phyloP scores from a whole-genome alignment of 179 eudicot species.

The Beta corolliflora region DNA sequence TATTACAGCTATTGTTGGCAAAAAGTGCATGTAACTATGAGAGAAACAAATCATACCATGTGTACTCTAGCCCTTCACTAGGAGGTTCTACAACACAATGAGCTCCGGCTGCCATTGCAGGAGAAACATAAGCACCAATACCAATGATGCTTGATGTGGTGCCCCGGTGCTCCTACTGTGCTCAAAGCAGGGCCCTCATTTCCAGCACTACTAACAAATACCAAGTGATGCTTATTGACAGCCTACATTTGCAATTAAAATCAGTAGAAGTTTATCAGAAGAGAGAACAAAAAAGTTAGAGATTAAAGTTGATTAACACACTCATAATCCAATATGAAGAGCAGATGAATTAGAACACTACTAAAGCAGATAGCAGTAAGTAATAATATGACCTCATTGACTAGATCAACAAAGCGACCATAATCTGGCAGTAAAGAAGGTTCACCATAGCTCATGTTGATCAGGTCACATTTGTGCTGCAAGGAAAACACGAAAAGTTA shows the following conservation, averaged over 20 bases:
- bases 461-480: slow-evolving; percentile 98
- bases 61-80: slow-evolving; percentile 90
- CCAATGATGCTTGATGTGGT: slow-evolving; percentile 97
- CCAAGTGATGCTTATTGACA: slow-evolving; percentile 81
- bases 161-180: slow-evolving; percentile 99
- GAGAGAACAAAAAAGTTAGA: background rate
- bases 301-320: too few species aligned
- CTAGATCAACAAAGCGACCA: slow-evolving; percentile 97
- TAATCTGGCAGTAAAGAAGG: slow-evolving; percentile 86
- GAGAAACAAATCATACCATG: slow-evolving; percentile 56
- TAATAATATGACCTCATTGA: slow-evolving; percentile 68
- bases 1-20: slow-evolving; percentile 1
- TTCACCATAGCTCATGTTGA: slow-evolving; percentile 99
- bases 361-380: background rate
- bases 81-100: slow-evolving; percentile 90
- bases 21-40: background rate
- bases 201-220: slow-evolving; percentile 95
- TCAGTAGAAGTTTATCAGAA: slow-evolving; percentile 8
- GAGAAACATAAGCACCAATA: slow-evolving; percentile 99
- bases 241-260: slow-evolving; percentile 48
- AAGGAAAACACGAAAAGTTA: slow-evolving; percentile 25
- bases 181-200: slow-evolving; percentile 94
- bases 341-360: background rate
- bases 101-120: slow-evolving; percentile 98
- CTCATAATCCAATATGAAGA: background rate